Base-by-base conservation (phyloP, 495 filamentous ascomycete genomes). In the Podospora sp. region DNA sequence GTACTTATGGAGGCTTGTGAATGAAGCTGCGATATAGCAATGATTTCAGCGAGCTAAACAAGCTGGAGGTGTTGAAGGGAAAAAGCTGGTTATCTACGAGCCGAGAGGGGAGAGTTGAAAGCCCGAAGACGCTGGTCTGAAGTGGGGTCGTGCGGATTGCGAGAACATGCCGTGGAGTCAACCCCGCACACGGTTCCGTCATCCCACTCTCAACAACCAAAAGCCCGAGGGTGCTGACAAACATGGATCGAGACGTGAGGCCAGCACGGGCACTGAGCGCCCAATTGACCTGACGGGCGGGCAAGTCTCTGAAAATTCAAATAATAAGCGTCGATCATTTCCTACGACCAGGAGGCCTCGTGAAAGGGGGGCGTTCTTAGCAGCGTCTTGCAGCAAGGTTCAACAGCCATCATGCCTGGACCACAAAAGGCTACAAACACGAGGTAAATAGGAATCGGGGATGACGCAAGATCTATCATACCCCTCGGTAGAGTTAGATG, bases 111-210 rank as follows among this genome's bases (percentile, higher is more conserved):
- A 60, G 66, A 40, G 27, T 35, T 33, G 58, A 67, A 57, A 57
- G 67, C 65, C 71, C 73, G 73, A 73, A 69, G 65, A 65, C 60
- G 65, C 59, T 50, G 63, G 56, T 50, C 57, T 36, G 40, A 60
- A 51, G 71, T 73, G 72, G 71, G 70, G 72, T 67, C 50, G 50
- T 24, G 8, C 58, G 20, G 20, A 55, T 68, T 68, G 65, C 63
- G 65, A 68, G 52, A 59, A 35, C 14, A 12, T 27, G 65, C 25
- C 33, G 33, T 18, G 8, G 14, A 40, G 61, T 25, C 35, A 64
- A 67, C 69, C 69, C 72, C 69, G 68, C 68, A 73, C 59, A 69
- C 66, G 66, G 63, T 68, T 68, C 69, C n/a, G 56, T 59, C 56
- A 59, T 59, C 18, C 53, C 12, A n/a, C 21, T 59, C 18, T 20